Evolutionary conservation across 192 early-diverging fungal genomes (phyloP).

Genomic region (Backusella psychrophila): DNA sequence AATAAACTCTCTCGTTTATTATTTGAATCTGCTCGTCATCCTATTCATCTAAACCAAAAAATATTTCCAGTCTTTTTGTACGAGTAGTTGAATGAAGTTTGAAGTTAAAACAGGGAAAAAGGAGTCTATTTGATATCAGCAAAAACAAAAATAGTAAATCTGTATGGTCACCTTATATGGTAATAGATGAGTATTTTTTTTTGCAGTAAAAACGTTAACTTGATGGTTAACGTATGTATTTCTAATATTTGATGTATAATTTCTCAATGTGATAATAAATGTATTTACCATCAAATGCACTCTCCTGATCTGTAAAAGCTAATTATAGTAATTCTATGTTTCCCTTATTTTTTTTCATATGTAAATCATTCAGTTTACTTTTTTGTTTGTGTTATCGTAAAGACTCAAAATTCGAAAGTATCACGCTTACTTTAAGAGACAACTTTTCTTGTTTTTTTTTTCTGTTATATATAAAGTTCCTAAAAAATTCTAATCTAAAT

Average conservation of each 20-base stretch:
- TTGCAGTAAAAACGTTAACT: too few species aligned
- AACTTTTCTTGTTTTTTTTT: neutral
- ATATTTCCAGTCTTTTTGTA: neutral
- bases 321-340: neutral
- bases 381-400: neutral
- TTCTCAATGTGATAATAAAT: too few species aligned
- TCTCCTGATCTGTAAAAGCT: neutral
- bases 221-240: too few species aligned
- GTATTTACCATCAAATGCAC: neutral
- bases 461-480: neutral
- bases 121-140: too few species aligned
- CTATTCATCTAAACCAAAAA: slow-evolving; percentile 52
- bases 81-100: neutral
- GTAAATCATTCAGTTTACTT: neutral
- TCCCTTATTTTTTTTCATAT: neutral
- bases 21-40: slow-evolving; percentile 84
- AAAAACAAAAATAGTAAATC: too few species aligned
- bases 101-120: too few species aligned
- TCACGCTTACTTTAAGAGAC: neutral
- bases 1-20: slow-evolving; percentile 96
- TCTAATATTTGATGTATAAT: too few species aligned
- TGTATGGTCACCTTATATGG: too few species aligned
- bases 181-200: too few species aligned
- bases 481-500: neutral
- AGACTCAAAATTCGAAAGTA: neutral